These are phyloP conservation scores for Berkeleyomyces basicola DNA, from an alignment of 2,329 filamentous ascomycete genomes.

Conservation along the genomic window DNA sequence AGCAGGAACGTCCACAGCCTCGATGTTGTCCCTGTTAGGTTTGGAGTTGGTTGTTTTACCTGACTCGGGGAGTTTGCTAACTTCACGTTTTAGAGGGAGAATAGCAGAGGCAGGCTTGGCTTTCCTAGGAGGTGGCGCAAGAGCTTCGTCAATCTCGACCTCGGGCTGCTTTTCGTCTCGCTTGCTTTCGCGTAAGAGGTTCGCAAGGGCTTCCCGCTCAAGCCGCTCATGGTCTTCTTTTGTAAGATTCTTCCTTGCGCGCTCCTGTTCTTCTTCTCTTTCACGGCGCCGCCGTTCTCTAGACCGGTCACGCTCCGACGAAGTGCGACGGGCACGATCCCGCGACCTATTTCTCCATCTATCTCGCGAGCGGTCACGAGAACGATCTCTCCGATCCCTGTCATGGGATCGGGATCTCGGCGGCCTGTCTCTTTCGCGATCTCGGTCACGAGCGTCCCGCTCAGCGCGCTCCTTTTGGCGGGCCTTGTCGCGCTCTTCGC, in stretches of 20 bases:
- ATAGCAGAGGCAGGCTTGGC: constrained; percentile 40
- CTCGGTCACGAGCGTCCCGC: constrained; percentile 20
- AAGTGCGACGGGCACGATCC: constrained; percentile 7
- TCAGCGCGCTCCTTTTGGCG: constrained; percentile 24
- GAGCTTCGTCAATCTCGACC: constrained; percentile 37
- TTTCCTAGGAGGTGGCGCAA: constrained; percentile 39
- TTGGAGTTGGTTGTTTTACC: constrained; percentile 25
- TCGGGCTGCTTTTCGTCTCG: constrained; percentile 34
- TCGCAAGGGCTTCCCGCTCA: constrained; percentile 40
- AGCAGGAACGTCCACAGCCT: constrained; percentile 19
- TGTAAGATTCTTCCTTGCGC: constrained; percentile 37
- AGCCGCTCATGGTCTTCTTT: constrained; percentile 41
- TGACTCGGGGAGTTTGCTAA: constrained; percentile 20
- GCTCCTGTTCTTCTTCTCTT: constrained; percentile 23
- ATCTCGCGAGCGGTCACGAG: constrained; percentile 13
- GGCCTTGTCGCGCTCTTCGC: constrained; percentile 36
- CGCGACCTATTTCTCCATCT: constrained; percentile 14
- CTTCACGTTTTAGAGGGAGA: constrained; percentile 33
- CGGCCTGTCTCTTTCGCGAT: constrained; percentile 16
- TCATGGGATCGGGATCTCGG: constrained; percentile 1
- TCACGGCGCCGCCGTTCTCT: constrained; percentile 21
- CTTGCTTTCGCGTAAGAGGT: constrained; percentile 43
- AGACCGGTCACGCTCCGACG: constrained; percentile 13
- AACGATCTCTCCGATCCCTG: background rate
- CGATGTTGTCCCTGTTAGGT: constrained; percentile 17